These are phyloP conservation scores for Colletotrichum truncatum DNA, from an alignment of 2,329 filamentous ascomycete species.

Conservation along the genomic window DNA sequence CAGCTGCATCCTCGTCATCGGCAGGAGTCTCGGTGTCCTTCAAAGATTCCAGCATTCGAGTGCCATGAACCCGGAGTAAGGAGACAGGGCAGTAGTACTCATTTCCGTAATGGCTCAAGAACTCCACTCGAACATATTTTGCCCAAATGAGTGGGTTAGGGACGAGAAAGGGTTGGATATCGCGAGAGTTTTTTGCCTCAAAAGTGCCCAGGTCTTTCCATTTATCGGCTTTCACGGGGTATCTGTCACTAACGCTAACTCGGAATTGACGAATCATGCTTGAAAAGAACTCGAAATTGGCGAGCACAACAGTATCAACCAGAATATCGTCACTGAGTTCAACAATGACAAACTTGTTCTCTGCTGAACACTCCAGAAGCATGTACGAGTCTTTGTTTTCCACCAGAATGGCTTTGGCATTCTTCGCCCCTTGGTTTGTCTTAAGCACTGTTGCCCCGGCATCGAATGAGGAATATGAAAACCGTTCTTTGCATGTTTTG, in stretches of 20 bases:
- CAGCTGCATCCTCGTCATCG: conserved; percentile 69
- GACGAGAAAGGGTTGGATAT: conserved; percentile 94
- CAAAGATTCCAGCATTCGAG: conserved; percentile 94
- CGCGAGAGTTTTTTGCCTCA: conserved; percentile 89
- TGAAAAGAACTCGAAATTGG: conserved; percentile 99
- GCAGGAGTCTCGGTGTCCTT: conserved; percentile 77
- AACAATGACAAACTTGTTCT: conserved; percentile 93
- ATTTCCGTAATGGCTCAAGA: conserved; percentile 92
- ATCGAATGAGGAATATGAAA: conserved; percentile 98
- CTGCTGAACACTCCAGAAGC: conserved; percentile 86
- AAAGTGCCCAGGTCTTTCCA: conserved; percentile 92
- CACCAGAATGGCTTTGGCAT: conserved; percentile 85
- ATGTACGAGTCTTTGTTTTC: conserved; percentile 99
- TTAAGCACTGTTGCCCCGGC: conserved; percentile 94
- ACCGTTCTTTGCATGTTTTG: conserved; percentile 96
- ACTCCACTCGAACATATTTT: conserved; percentile 90
- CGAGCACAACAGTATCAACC: conserved; percentile 95
- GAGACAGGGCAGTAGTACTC: conserved; percentile 97
- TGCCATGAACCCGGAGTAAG: conserved; percentile 90
- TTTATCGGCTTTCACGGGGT: conserved; percentile 90
- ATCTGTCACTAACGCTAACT: conserved; percentile 92
- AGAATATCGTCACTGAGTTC: conserved; percentile 89
- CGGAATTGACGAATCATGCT: conserved; percentile 94
- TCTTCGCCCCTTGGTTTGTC: conserved; percentile 86
- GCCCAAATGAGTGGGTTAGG: conserved; percentile 96